Evolutionary conservation across 495 filamentous ascomycete species (phyloP).

Genomic region (Xylaria curta): DNA sequence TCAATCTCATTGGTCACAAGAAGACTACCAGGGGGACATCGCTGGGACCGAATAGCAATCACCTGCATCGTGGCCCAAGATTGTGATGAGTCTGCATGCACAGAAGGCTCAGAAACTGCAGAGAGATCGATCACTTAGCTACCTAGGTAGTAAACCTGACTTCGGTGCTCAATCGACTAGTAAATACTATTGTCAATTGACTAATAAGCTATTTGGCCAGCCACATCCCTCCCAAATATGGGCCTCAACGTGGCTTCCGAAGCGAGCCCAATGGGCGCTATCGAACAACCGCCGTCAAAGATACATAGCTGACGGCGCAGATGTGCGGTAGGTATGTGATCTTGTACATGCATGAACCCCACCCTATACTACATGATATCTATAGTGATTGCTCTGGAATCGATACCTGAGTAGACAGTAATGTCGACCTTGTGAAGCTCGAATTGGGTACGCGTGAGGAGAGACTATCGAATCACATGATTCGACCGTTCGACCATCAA

Average conservation of each 20-base stretch:
- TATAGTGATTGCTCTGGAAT: background rate
- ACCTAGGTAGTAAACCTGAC: background rate
- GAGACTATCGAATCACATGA: constrained; percentile 3
- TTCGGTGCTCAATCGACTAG: background rate
- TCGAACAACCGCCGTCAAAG: constrained; percentile 38
- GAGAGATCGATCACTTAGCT: too few species aligned
- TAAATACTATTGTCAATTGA: background rate
- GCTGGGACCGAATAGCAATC: background rate
- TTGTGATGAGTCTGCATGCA: background rate
- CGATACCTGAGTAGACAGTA: background rate
- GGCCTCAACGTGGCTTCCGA: constrained; percentile 32
- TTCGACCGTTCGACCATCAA: background rate
- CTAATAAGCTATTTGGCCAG: background rate
- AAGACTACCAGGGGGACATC: background rate
- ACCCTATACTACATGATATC: background rate
- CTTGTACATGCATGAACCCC: constrained; percentile 1
- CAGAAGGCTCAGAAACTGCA: background rate
- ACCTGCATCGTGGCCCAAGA: background rate
- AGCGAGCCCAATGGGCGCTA: constrained; percentile 37
- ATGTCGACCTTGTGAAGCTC: background rate
- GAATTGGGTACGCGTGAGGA: background rate
- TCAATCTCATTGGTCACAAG: background rate
- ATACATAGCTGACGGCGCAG: constrained; percentile 26
- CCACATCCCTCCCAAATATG: background rate
- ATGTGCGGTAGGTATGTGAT: constrained; percentile 3